Base-by-base conservation (phyloP, 2,329 filamentous ascomycete genomes). In the Talaromyces albobiverticillius region DNA sequence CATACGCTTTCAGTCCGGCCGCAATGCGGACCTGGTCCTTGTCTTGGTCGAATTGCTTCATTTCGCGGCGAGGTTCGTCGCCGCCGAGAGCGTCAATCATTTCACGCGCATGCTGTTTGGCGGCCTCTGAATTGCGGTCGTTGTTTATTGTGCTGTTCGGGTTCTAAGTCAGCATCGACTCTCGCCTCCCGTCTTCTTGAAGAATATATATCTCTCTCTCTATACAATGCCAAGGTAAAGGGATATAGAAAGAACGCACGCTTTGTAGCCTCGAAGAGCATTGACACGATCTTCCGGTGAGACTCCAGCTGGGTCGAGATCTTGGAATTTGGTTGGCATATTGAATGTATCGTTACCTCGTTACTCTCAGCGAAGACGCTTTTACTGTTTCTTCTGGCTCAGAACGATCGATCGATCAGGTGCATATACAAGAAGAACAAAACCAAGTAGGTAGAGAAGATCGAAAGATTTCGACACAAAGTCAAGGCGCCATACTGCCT, bases 1-100 rank as follows among this genome's bases (percentile, higher is more conserved):
- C 59, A 23, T 53, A 62, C 61, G 61, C 61, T 46, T 62, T 62
- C 36, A 59, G 43, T 16, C 61, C 60, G 3, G 53, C 58, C 3
- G 49, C 51, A 5, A 61, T 43, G 4, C 61, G 55, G 14, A 20
- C 60, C 18, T 55, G 60, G n/a, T 58, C 55, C 46, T 62, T 60
- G 34, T 55, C 52, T 14, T 43, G 42, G 9, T 57, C 51, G 22
- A 54, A 51, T 2, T 51, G 34, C 22, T 62, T 54, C 14, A 62
- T 51, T 6, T 62, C 60, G 2, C 57, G 43, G 23, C 54, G 54
- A 1, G 57, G 51, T 45, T 61, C 36, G 5, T 59, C 49, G 1
- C 60, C 57, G 25, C 56, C 57, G 13, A 62, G 47, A 25, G 56
- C 34, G 25, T 61, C 56, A 14, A 62, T 54, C 53, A 61, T 56